Evolutionary conservation across 345 rosid genomes (phyloP).

Genomic region (Euphorbia lathyris): DNA sequence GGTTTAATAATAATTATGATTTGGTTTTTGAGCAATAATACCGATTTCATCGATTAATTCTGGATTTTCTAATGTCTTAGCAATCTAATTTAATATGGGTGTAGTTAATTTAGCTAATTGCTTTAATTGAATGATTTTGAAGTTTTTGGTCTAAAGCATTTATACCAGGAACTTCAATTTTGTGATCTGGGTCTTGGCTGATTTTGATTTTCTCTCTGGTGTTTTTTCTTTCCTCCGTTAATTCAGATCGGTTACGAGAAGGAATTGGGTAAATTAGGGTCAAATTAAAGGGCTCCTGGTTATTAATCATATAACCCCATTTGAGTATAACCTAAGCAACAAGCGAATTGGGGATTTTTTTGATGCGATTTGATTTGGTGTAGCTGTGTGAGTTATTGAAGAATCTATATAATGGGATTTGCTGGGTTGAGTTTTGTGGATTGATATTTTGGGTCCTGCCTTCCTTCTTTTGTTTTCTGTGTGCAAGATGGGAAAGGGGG

Average conservation of each 20-base stretch:
- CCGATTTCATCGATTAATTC: slow-evolving; percentile 2
- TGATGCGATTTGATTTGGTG: slow-evolving; percentile 13
- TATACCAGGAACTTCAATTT: slow-evolving; percentile 10
- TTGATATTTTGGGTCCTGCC: slow-evolving; percentile 27
- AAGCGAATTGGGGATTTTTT: slow-evolving; percentile 16
- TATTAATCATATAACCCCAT: slow-evolving; percentile 30
- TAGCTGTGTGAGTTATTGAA: not conserved
- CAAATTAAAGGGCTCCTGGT: slow-evolving; percentile 19
- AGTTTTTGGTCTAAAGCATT: slow-evolving; percentile 1
- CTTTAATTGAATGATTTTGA: not conserved
- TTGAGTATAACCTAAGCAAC: slow-evolving; percentile 37
- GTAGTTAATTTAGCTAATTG: not conserved
- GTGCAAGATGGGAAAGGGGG: slow-evolving; percentile 76
- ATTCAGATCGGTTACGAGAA: slow-evolving; percentile 29
- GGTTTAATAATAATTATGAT: not conserved
- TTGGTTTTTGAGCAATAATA: not conserved
- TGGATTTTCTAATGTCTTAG: not conserved
- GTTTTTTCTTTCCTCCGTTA: slow-evolving; percentile 17
- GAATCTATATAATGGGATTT: slow-evolving; percentile 12
- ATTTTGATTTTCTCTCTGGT: slow-evolving; percentile 8
- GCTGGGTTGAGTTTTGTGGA: slow-evolving; percentile 25
- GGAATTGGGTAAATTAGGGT: slow-evolving; percentile 14
- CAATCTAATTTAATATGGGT: not conserved
- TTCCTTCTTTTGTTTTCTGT: slow-evolving; percentile 5
- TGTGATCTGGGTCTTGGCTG: slow-evolving; percentile 15